phyloP scores from a whole-genome alignment of 257 asterid genomes.

The Fraxinus cuspidata region DNA sequence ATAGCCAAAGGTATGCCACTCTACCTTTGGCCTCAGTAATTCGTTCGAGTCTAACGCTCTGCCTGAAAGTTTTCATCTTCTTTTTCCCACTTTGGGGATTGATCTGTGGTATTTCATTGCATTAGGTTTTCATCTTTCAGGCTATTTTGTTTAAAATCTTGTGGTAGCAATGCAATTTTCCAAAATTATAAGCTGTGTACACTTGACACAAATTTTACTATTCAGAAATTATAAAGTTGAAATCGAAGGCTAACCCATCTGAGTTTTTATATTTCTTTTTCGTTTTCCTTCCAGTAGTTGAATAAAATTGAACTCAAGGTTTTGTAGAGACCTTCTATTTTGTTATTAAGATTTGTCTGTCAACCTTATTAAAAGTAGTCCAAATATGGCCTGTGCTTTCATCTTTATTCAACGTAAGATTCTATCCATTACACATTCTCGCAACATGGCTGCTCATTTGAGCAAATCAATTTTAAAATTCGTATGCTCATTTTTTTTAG shows the following conservation, averaged over 20 bases:
- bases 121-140: neutral
- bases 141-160: neutral
- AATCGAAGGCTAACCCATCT: neutral
- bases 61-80: neutral
- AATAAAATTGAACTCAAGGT: neutral
- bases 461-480: too few relatives aligned
- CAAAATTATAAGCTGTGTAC: neutral
- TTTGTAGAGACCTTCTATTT: neutral
- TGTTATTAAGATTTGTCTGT: too few relatives aligned
- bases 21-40: neutral
- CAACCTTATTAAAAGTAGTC: too few relatives aligned
- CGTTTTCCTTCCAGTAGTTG: neutral
- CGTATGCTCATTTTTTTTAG: too few relatives aligned
- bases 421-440: too few relatives aligned
- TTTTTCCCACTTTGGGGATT: neutral
- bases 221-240: neutral
- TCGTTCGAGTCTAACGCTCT: neutral
- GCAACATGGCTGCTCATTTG: too few relatives aligned
- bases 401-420: too few relatives aligned
- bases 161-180: too few relatives aligned
- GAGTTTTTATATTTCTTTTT: neutral
- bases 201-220: neutral
- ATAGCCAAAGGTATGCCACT: neutral
- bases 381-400: too few relatives aligned
- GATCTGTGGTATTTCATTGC: neutral